Evolutionary conservation across 768 basidiomycete species (phyloP).

Genomic region (Rhodotorula diobovata): DNA sequence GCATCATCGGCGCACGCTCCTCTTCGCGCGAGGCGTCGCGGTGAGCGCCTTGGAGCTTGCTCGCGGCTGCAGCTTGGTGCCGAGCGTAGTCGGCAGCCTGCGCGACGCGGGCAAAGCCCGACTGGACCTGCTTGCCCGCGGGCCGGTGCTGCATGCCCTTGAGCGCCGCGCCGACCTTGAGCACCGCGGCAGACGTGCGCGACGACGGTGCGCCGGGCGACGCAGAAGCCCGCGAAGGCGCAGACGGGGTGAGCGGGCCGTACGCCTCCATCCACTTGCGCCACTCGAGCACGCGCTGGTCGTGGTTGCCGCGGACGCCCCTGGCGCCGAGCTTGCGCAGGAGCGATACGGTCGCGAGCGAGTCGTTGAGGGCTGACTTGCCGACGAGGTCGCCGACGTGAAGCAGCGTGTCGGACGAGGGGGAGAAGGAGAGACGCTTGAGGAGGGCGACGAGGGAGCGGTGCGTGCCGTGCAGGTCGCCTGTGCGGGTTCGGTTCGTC

Average conservation of each 20-base stretch:
- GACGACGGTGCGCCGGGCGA: too few relatives aligned
- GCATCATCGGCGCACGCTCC: background rate
- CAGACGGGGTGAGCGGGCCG: conserved; percentile 12
- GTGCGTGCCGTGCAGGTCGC: conserved; percentile 34
- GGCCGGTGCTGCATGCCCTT: background rate
- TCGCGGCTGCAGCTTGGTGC: background rate
- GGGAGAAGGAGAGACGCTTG: conserved; percentile 58
- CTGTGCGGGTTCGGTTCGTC: background rate
- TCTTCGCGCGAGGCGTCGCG: background rate
- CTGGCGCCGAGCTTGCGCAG: conserved; percentile 56
- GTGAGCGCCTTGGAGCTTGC: background rate
- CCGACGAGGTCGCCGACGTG: conserved; percentile 78
- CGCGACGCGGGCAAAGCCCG: background rate
- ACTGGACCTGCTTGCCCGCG: background rate
- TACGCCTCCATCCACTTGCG: conserved; percentile 63
- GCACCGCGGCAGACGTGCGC: background rate
- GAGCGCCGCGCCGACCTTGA: background rate
- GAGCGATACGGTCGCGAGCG: conserved; percentile 47
- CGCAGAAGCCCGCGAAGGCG: background rate
- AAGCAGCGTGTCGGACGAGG: conserved; percentile 63
- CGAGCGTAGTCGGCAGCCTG: background rate
- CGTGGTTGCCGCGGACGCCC: conserved; percentile 91
- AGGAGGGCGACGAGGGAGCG: conserved; percentile 53
- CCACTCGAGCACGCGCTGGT: conserved; percentile 88
- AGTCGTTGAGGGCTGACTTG: conserved; percentile 62